Conservation (phyloP, 2,329 filamentous ascomycete genomes). For the Ophiostoma perfectum region DNA sequence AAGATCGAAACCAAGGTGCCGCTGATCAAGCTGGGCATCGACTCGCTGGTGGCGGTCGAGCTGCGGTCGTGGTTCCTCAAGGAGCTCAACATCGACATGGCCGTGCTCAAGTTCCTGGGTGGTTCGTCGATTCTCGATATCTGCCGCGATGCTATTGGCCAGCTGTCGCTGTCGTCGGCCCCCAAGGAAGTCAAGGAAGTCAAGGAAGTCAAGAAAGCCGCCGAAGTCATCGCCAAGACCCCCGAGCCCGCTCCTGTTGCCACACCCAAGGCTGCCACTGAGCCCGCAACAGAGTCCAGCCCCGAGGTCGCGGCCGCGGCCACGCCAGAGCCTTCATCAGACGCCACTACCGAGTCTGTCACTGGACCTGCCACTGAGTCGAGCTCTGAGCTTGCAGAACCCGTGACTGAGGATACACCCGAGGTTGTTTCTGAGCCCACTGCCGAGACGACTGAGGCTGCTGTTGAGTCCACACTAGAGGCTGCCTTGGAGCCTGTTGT, state of each 20-base stretch:
- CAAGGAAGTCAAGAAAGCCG: neutral
- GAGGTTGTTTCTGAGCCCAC: neutral
- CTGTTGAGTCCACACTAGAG: neutral
- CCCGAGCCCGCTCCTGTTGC: neutral
- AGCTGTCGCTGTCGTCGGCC: constrained; percentile 16
- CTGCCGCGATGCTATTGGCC: constrained; percentile 22
- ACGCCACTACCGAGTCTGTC: neutral
- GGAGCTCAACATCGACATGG: constrained; percentile 33
- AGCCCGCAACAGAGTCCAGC: neutral
- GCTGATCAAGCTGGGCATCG: constrained; percentile 36
- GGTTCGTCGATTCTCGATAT: constrained; percentile 23
- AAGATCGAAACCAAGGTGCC: constrained; percentile 25
- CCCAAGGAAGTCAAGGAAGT: constrained; percentile 2
- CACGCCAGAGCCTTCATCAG: neutral
- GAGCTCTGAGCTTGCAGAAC: neutral
- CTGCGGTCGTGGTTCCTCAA: constrained; percentile 39
- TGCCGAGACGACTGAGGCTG: neutral
- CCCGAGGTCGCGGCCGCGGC: neutral
- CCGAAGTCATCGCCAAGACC: neutral
- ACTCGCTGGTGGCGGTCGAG: constrained; percentile 43
- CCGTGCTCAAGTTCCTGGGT: constrained; percentile 37
- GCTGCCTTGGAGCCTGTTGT: neutral
- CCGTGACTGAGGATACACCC: neutral
- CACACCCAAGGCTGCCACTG: neutral
- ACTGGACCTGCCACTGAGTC: neutral